Percentiles rank a stretch among this genome's conserved stretches.
phyloP scores from a whole-genome alignment of 371 early-diverging fungal genomes.

The Rhizopus arrhizus region DNA sequence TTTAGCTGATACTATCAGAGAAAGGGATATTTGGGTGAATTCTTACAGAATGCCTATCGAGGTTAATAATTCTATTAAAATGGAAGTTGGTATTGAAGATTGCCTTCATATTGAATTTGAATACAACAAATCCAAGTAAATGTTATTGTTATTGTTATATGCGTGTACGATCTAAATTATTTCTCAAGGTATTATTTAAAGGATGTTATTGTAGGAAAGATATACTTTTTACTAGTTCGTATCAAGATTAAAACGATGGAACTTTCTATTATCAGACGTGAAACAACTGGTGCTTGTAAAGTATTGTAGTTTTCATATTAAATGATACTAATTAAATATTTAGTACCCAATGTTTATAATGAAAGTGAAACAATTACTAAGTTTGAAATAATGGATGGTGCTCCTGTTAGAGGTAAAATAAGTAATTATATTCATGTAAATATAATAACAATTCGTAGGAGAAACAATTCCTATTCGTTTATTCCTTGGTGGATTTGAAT shows the following conservation, averaged over 20 bases:
- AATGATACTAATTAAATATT: neutral
- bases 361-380: constrained; percentile 98
- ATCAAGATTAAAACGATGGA: constrained; percentile 99
- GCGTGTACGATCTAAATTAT: neutral
- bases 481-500: constrained; percentile 94
- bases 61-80: constrained; percentile 86
- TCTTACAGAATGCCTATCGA: constrained; percentile 87
- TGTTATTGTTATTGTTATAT: neutral
- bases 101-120: constrained; percentile 94
- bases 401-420: constrained; percentile 79
- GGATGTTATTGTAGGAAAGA: constrained; percentile 98
- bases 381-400: constrained; percentile 99
- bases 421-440: constrained; percentile 35
- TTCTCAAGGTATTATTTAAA: constrained; percentile 81
- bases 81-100: constrained; percentile 97
- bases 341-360: constrained; percentile 93
- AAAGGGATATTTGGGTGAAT: constrained; percentile 88
- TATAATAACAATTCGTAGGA: constrained; percentile 24
- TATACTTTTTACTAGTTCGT: constrained; percentile 97
- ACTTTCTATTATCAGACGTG: constrained; percentile 95
- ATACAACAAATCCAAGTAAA: constrained; percentile 90
- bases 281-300: constrained; percentile 86
- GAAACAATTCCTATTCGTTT: constrained; percentile 98
- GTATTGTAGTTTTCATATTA: neutral
- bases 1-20: constrained; percentile 72